These are phyloP conservation scores for Candida dajiaensis DNA, from an alignment of 805 yeast species.

Conservation along the genomic window DNA sequence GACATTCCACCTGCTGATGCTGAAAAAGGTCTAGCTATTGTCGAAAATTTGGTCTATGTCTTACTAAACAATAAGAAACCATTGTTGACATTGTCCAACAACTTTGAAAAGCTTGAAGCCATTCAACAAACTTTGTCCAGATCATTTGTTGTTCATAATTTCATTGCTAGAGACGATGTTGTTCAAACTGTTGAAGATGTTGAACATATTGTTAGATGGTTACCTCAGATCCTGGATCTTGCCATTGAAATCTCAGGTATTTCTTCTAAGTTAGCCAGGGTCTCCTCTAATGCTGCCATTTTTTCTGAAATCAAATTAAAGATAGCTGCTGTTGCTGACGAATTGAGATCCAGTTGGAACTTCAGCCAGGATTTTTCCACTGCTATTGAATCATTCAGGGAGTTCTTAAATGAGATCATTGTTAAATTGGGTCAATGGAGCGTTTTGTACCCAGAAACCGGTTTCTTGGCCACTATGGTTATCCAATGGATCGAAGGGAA, in stretches of 20 bases:
- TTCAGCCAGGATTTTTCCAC: conserved; percentile 12
- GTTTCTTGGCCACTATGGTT: conserved; percentile 45
- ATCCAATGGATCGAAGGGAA: conserved; percentile 37
- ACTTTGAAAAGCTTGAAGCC: conserved; percentile 14
- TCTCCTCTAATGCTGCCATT: conserved; percentile 13
- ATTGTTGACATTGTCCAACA: conserved; percentile 26
- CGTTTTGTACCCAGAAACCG: conserved; percentile 20
- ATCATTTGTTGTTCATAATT: conserved; percentile 15
- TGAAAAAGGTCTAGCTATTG: conserved; percentile 68
- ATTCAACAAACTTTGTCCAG: conserved; percentile 21
- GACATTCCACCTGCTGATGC: conserved; percentile 75
- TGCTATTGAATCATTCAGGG: conserved; percentile 23
- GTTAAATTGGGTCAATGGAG: conserved; percentile 31
- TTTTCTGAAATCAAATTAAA: conserved; percentile 14
- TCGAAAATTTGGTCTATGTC: conserved; percentile 62
- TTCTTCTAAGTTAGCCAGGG: conserved; percentile 11
- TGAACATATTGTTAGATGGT: conserved; percentile 21
- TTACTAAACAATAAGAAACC: conserved; percentile 51
- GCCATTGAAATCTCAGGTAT: conserved; percentile 20
- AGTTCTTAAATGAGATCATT: conserved; percentile 8
- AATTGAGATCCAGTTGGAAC: conserved; percentile 11
- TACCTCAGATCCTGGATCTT: conserved; percentile 30
- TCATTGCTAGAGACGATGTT: conserved; percentile 14
- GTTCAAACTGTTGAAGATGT: conserved; percentile 8
- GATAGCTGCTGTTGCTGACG: conserved; percentile 9